Evolutionary conservation across 2,329 filamentous ascomycete species (phyloP), one percentile per base, ranked within the genome.

Genomic region (Colletotrichum lini): DNA sequence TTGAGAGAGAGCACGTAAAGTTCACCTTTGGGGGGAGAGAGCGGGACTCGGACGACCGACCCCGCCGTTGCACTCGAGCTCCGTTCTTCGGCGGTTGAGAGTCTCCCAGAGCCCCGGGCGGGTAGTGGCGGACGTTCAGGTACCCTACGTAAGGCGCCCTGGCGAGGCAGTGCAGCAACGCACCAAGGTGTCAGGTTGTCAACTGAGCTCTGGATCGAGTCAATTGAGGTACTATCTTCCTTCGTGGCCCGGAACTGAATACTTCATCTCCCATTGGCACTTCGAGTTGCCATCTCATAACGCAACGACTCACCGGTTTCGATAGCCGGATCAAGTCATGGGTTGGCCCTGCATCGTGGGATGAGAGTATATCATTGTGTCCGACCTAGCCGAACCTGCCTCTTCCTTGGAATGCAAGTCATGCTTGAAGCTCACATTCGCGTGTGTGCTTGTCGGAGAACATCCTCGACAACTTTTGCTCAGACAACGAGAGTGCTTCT

Each of bases 1-100:
- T 52, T 56, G 53, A 45, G 35, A 62, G 18, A 21, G 35, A 49
- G 45, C 21, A 50, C 23, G 35, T 16, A 49, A 52, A 50, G 45
- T 62, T 62, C 59, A 52, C 59, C 30, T 35, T 47, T 50, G 47
- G 57, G 47, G 12, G 13, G 4, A 18, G 67, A 47, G 61, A 40
- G 56, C 47, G 66, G 38, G 21, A 65, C 47, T 42, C 68, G 50
- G 35, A 42, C 54, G 65, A 67, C 68, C 54, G 65, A 63, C 68
- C 68, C 68, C 64, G 57, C 68, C 68, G 68, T 59, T 23, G 47
- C n/a, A 49, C 47, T 49, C 13, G 30, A 18, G 42, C 60, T 72
- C 70, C 70, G 70, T 72, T 72, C 70, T 71, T 72, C 70, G 70
- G 70, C 70, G 65, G 50, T 42, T 15, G 7, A 42, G n/a, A 42